Percentiles rank a stretch among this genome's conserved stretches.
phyloP scores from a whole-genome alignment of 2,329 filamentous ascomycete genomes.

The Cercospora zeina region DNA sequence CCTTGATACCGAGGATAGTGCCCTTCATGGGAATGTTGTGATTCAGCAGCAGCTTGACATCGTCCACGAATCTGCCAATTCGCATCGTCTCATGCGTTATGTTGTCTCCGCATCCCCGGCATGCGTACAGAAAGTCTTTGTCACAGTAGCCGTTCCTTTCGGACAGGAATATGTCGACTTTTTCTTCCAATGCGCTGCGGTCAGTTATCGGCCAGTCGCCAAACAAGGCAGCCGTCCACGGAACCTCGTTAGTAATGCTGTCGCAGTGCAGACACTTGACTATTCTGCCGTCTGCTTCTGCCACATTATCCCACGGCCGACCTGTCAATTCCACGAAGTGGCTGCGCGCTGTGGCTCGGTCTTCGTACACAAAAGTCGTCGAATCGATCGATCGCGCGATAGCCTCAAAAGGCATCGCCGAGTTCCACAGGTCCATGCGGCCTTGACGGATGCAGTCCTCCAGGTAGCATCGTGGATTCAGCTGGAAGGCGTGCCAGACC shows the following conservation, averaged over 20 bases:
- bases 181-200: conserved; percentile 30
- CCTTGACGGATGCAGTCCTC: conserved; percentile 69
- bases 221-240: conserved; percentile 56
- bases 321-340: conserved; percentile 54
- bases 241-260: conserved; percentile 43
- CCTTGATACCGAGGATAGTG: conserved; percentile 61
- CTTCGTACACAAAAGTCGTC: conserved; percentile 58
- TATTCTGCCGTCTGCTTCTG: conserved; percentile 52
- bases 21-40: conserved; percentile 63
- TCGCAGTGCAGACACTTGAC: conserved; percentile 60
- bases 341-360: conserved; percentile 43
- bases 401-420: conserved; percentile 65
- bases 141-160: conserved; percentile 63
- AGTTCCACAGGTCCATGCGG: conserved; percentile 58
- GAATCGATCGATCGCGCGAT: conserved; percentile 61
- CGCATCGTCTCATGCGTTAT: conserved; percentile 61
- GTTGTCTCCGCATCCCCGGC: conserved; percentile 52
- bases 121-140: conserved; percentile 53
- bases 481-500: conserved; percentile 77
- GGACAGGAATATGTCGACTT: conserved; percentile 40
- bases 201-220: conserved; percentile 6
- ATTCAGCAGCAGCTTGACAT: conserved; percentile 54
- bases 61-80: conserved; percentile 62
- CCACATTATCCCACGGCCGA: conserved; percentile 60
- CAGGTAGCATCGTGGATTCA: conserved; percentile 72